Base-by-base conservation (phyloP, 768 basidiomycete genomes). In the Suillus cothurnatus region DNA sequence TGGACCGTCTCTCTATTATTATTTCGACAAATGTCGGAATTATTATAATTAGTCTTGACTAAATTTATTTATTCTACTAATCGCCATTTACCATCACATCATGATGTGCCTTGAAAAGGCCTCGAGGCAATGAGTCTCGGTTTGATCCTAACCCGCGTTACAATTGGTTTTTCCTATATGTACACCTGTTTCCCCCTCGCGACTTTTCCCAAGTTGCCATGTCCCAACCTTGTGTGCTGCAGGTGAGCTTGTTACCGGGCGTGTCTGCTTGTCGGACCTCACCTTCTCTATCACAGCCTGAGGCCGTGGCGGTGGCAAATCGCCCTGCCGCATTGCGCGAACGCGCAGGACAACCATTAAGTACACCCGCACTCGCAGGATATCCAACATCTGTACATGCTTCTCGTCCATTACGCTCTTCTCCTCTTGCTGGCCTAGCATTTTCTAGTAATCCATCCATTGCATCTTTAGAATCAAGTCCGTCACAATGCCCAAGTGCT, bases 341-440 rank as follows among this genome's bases (percentile, higher is more conserved):
- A 39, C 57, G 57, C 9, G 57, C 17, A 39, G 38, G 36, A 38
- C 56, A 58, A 38, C 23, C 32, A 36, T n/a, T 36, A 56, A 56
- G 14, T 36, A 38, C 56, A 38, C 56, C 56, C 15, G 56, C 34
- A 55, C 53, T 32, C 6, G 53, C 1, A 55, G 53, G 21, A 19
- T 41, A 59, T 59, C 39, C 39, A 11, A 14, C 64, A 23, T 28
- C 55, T 14, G 55, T 63, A 31, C 64, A 69, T 6, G 65, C 36
- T 26, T 65, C 76, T 9, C 76, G 74, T 3, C 75, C 75, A 4
- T 63, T 72, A 65, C 75, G 75, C 17, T 76, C 75, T 15, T 76
- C 75, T 0, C 75, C 75, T 0, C 75, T 76, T 47, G 70, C 75
- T 0, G 60, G 74, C 1, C 69, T 68, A 38, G 74, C 31, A 4